Conservation (phyloP, 352 stramenopile genomes). For the Phytophthora pistaciae region DNA sequence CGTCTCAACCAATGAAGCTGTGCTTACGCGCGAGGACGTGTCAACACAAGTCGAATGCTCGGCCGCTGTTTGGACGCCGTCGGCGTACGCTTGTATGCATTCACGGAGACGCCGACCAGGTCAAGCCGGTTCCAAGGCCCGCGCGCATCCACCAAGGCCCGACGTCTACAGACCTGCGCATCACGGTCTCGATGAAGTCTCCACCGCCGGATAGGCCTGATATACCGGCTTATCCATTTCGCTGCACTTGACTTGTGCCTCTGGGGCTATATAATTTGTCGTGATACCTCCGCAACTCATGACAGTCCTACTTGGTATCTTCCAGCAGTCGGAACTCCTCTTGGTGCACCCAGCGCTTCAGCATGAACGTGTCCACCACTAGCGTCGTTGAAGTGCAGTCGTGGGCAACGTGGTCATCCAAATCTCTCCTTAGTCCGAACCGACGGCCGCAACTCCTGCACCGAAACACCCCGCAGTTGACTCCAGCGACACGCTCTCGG, state of each 20-base stretch:
- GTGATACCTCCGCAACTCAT: too few relatives aligned
- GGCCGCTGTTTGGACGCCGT: background rate
- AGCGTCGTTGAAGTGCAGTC: conserved; percentile 25
- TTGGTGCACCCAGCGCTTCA: conserved; percentile 51
- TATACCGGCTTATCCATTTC: background rate
- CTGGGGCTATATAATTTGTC: too few relatives aligned
- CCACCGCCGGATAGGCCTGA: background rate
- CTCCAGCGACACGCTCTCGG: conserved; percentile 1
- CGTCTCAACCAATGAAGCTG: conserved; percentile 7
- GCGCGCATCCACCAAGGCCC: background rate
- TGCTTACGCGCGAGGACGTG: conserved; percentile 5
- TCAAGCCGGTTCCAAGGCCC: background rate
- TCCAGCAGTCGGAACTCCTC: conserved; percentile 55
- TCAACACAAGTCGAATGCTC: background rate
- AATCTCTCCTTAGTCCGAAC: conserved; percentile 47
- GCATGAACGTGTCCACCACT: conserved; percentile 49
- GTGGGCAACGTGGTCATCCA: conserved; percentile 37
- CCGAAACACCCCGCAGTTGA: conserved; percentile 17
- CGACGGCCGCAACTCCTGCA: conserved; percentile 43
- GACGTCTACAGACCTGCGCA: background rate
- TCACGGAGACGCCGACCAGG: background rate
- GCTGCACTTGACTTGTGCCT: background rate
- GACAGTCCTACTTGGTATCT: conserved; percentile 9
- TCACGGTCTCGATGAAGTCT: background rate
- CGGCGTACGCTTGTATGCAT: background rate